phyloP scores from a whole-genome alignment of 202 grass and related monocot genomes.

The Elaeis oleifera region DNA sequence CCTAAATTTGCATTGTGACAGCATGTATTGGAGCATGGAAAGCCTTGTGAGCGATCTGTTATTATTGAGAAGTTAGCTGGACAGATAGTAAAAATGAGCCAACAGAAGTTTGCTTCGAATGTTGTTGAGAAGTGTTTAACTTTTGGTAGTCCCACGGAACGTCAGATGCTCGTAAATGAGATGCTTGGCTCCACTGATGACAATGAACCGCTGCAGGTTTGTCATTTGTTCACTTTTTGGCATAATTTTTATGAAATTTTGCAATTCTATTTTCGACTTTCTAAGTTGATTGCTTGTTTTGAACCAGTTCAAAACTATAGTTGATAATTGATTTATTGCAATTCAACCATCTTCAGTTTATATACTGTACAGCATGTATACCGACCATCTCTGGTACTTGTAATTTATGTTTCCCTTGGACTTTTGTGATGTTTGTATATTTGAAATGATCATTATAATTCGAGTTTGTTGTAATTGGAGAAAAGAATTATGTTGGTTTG shows the following conservation, averaged over 20 bases:
- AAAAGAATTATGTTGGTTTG: too few species aligned
- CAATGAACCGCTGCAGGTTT: constrained; percentile 94
- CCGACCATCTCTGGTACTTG: too few species aligned
- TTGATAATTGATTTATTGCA: too few species aligned
- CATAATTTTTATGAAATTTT: not conserved
- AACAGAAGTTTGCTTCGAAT: constrained; percentile 98
- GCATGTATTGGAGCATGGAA: constrained; percentile 96
- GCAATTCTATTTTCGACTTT: too few species aligned
- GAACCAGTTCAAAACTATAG: too few species aligned
- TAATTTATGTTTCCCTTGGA: too few species aligned
- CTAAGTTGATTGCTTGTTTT: too few species aligned
- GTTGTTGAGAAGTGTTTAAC: constrained; percentile 91
- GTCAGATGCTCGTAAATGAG: constrained; percentile 74
- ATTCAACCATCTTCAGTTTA: too few species aligned
- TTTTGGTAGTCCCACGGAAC: constrained; percentile 64
- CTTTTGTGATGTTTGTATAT: too few species aligned
- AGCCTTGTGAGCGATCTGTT: constrained; percentile 68
- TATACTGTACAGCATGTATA: too few species aligned
- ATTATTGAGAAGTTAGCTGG: constrained; percentile 82
- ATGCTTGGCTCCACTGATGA: constrained; percentile 83
- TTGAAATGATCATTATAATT: too few species aligned
- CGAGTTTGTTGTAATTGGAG: too few species aligned
- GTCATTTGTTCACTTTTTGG: not conserved
- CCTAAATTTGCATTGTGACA: constrained; percentile 26
- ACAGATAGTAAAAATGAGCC: constrained; percentile 97